A percentile compares a stretch with the other conserved stretches of the same genome.
Evolutionary conservation across 352 stramenopile genomes (phyloP).

Genomic region (Globisporangium ultimum): DNA sequence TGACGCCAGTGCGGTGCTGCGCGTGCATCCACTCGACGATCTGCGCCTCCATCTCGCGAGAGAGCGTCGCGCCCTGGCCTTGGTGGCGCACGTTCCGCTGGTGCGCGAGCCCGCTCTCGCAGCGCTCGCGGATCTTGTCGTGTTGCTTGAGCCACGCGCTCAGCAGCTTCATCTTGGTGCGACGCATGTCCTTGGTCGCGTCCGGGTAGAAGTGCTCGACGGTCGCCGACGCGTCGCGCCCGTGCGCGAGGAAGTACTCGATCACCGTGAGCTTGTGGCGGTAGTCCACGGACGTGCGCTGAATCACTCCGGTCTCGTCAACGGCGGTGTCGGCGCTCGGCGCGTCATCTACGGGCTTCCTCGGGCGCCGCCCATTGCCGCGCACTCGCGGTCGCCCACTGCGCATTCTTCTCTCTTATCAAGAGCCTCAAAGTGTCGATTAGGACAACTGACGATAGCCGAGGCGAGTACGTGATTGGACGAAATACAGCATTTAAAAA

Average conservation of each 20-base stretch:
- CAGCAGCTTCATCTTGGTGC: constrained; percentile 11
- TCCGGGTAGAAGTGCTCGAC: constrained; percentile 11
- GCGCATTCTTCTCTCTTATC: constrained; percentile 5
- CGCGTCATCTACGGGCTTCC: not conserved
- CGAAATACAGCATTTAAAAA: too few species aligned
- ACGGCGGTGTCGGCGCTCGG: too few species aligned
- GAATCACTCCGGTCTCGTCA: not conserved
- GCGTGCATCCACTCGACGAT: constrained; percentile 14
- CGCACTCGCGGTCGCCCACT: constrained; percentile 7
- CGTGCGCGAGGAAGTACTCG: constrained; percentile 4
- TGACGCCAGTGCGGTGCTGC: constrained; percentile 4
- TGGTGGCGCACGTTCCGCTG: constrained; percentile 8
- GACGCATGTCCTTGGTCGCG: constrained; percentile 6
- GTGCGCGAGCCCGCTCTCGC: constrained; percentile 3
- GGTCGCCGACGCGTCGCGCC: constrained; percentile 5
- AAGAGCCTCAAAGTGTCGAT: too few species aligned
- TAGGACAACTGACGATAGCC: too few species aligned
- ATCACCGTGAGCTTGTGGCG: constrained; percentile 12
- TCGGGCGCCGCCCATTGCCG: constrained; percentile 4
- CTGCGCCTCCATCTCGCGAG: constrained; percentile 8
- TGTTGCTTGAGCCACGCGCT: constrained; percentile 10
- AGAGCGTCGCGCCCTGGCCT: constrained; percentile 6
- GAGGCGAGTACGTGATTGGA: too few species aligned
- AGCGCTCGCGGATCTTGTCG: constrained; percentile 7
- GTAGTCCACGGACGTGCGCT: constrained; percentile 11